Base-by-base conservation (phyloP, 352 stramenopile species). In the Pythium sukuiense region DNA sequence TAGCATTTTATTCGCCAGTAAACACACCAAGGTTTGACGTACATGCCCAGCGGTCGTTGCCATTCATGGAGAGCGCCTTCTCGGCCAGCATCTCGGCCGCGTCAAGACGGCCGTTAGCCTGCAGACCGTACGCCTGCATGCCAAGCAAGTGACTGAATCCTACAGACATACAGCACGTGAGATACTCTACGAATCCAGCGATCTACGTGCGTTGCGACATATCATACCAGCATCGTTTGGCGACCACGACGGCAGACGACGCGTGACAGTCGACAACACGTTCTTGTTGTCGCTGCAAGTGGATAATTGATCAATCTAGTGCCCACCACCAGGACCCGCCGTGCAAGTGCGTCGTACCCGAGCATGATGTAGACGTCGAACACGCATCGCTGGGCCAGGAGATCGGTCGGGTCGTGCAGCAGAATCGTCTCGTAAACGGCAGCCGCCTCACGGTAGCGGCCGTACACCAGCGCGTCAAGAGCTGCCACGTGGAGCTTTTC, bases 71-170 rank as follows among this genome's bases (percentile, higher is more conserved):
- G 16, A 94, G 58, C n/a, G 87, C 74, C 55, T 92, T 90, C 65
- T 96, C 83, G 5, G 84, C 85, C 20, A 96, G 30, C 35, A 69
- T 65, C 37, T 93, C 80, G 0, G 87, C 84, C 11, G 80, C 84
- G 63, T 92, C 87, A 18, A 93, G 67, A 26, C 78, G 75, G 12
- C 87, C 87, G 30, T 72, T 71, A 49, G 76, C 74, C 46, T 92
- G 81, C 43, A 96, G 74, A n/a, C 81, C 87, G 45, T 90, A 96
- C 37, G 87, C 87, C 65, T 96, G 87, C 83, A 96, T 91, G 4
- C 74, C 76, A 18, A 96, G 61, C 53, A 96, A 61, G 56, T 90
- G 77, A 50, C 85, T 94, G 63, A 91, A 96, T 24, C 85, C 80
- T 80, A 29, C 6, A 37, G n/a, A 59, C 30, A 30, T 26, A 24